phyloP scores from a whole-genome alignment of 2,329 filamentous ascomycete genomes.

The Bipolaris gigantea region DNA sequence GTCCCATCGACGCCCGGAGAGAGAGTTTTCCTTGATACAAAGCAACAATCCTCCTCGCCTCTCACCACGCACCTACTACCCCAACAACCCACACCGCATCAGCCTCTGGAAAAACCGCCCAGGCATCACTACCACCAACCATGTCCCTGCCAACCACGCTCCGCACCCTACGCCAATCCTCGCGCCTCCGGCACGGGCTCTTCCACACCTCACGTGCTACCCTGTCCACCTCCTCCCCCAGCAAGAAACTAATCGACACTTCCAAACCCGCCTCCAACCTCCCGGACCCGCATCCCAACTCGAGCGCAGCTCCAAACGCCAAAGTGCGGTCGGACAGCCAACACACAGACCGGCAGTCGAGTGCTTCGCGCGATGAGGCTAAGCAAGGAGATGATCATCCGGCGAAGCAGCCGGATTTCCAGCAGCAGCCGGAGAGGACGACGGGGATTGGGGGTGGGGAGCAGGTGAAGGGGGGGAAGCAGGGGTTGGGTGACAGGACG shows the following conservation, averaged over 20 bases:
- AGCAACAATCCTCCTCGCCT: too few species aligned
- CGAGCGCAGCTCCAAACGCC: conserved; percentile 26
- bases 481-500: conserved; percentile 27
- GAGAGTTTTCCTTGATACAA: too few species aligned
- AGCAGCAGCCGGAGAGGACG: conserved; percentile 33
- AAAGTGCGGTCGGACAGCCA: conserved; percentile 29
- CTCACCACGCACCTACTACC: not conserved
- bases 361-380: conserved; percentile 32
- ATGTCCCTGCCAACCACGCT: conserved; percentile 1
- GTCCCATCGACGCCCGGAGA: too few species aligned
- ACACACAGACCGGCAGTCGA: conserved; percentile 37
- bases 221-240: not conserved
- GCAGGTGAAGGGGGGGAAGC: conserved; percentile 41
- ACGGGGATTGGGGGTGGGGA: conserved; percentile 39
- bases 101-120: not conserved
- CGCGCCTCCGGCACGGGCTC: not conserved
- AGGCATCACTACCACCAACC: not conserved
- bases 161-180: conserved; percentile 8
- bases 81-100: too few species aligned
- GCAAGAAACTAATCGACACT: conserved; percentile 20
- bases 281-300: conserved; percentile 22
- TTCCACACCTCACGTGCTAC: not conserved
- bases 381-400: conserved; percentile 41
- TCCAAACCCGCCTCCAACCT: conserved; percentile 23
- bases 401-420: conserved; percentile 44